A percentile compares a stretch with the other conserved stretches of the same genome.
These are phyloP conservation scores for Saussurea involucrata DNA, from an alignment of 129 eudicot genomes.

Conservation along the genomic window DNA sequence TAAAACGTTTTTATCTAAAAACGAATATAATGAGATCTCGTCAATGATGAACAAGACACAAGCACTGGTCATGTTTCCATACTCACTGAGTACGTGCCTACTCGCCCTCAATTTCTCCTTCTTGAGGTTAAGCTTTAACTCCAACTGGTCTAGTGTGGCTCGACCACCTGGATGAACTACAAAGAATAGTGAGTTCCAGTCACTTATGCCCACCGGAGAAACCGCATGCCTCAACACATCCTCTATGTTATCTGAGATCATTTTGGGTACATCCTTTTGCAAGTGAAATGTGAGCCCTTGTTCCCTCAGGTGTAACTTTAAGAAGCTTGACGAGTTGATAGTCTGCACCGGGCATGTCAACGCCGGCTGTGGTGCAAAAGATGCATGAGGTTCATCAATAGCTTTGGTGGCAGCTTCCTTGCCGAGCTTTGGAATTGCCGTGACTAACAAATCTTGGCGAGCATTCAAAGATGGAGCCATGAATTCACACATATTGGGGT, in stretches of 20 bases:
- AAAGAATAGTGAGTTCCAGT: slow-evolving; percentile 39
- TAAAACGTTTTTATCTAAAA: no score
- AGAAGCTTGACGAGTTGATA: neutral
- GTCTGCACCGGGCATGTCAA: neutral
- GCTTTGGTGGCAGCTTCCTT: neutral
- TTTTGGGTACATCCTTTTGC: neutral
- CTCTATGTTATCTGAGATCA: slow-evolving; percentile 33
- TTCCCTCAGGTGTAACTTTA: slow-evolving; percentile 31
- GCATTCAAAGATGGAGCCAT: slow-evolving; percentile 11
- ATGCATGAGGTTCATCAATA: neutral
- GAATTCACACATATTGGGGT: slow-evolving; percentile 15
- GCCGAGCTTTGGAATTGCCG: neutral
- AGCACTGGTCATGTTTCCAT: slow-evolving; percentile 28
- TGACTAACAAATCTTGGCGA: slow-evolving; percentile 7
- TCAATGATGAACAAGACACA: slow-evolving; percentile 33
- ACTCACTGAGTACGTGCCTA: slow-evolving; percentile 31
- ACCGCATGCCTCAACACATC: slow-evolving; percentile 14
- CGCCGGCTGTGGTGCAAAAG: neutral
- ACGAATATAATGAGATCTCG: no score
- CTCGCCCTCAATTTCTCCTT: slow-evolving; percentile 27
- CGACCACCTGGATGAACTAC: slow-evolving; percentile 41
- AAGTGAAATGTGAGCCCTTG: slow-evolving; percentile 39
- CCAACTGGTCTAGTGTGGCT: slow-evolving; percentile 23
- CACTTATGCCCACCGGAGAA: slow-evolving; percentile 24
- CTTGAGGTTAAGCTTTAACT: slow-evolving; percentile 21